phyloP scores from a whole-genome alignment of 352 stramenopile genomes.

The Pythium rhizo-oryzae region DNA sequence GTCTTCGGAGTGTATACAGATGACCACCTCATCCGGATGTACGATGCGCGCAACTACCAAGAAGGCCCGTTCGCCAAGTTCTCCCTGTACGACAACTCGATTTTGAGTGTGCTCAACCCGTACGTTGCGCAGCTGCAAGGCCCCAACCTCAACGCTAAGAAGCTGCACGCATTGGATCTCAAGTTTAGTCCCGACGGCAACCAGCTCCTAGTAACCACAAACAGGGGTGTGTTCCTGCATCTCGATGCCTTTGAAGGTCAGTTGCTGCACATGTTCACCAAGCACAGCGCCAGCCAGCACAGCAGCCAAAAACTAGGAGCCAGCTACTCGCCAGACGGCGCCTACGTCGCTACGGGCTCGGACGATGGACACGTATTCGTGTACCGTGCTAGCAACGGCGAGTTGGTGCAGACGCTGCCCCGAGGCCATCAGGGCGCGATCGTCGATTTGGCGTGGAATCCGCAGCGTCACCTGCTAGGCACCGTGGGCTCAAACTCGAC shows the following conservation, averaged over 20 bases:
- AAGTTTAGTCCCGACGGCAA: constrained; percentile 89
- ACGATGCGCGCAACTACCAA: constrained; percentile 87
- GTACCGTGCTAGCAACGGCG: constrained; percentile 62
- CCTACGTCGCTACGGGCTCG: constrained; percentile 68
- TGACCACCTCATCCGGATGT: constrained; percentile 88
- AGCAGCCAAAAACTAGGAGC: constrained; percentile 55
- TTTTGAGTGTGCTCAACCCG: constrained; percentile 62
- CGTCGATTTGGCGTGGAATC: constrained; percentile 80
- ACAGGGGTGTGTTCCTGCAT: constrained; percentile 79
- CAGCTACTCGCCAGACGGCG: constrained; percentile 73
- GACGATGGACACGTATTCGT: constrained; percentile 78
- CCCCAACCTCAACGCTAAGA: constrained; percentile 53
- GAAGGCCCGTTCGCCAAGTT: constrained; percentile 90
- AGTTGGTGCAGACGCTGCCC: constrained; percentile 57
- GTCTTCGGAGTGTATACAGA: constrained; percentile 88
- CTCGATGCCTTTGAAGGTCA: constrained; percentile 87
- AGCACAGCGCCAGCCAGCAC: constrained; percentile 44
- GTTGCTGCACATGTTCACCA: constrained; percentile 70
- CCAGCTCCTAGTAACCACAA: constrained; percentile 82
- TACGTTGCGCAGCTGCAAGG: constrained; percentile 57
- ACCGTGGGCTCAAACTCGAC: constrained; percentile 75
- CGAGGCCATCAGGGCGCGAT: constrained; percentile 67
- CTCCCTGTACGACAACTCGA: constrained; percentile 76
- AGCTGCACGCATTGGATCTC: constrained; percentile 75
- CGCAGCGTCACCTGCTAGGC: constrained; percentile 78